phyloP scores from a whole-genome alignment of 2,329 filamentous ascomycete species.

The Diplodia scrobiculata region DNA sequence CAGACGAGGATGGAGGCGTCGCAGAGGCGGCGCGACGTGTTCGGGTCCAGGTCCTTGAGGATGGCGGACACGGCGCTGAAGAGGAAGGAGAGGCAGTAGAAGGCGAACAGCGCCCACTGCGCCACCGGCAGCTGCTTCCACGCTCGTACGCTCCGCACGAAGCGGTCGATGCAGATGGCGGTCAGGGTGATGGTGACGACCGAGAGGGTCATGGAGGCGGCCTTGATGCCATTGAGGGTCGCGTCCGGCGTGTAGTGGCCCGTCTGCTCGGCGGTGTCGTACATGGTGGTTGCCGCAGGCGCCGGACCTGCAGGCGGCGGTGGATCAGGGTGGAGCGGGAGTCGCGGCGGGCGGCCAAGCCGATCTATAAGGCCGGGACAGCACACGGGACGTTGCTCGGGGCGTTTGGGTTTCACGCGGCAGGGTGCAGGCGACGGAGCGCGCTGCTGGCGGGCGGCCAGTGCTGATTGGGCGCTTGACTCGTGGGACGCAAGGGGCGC shows the following conservation, averaged over 20 bases:
- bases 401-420: slow-evolving; percentile 1
- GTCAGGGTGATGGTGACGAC: slow-evolving; percentile 17
- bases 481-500: slow-evolving; percentile 13
- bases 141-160: slow-evolving; percentile 11
- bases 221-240: slow-evolving; percentile 14
- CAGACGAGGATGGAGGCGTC: slow-evolving; percentile 27
- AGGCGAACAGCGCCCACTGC: not conserved
- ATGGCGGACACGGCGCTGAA: slow-evolving; percentile 19
- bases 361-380: not conserved
- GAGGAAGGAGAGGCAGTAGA: slow-evolving; percentile 12
- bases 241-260: not conserved
- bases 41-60: slow-evolving; percentile 12
- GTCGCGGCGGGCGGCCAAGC: slow-evolving; percentile 1
- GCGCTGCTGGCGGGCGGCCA: not conserved
- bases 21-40: not conserved
- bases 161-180: slow-evolving; percentile 13
- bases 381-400: not conserved
- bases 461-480: not conserved
- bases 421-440: not conserved
- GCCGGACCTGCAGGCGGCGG: slow-evolving; percentile 11
- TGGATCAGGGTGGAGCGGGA: slow-evolving; percentile 7
- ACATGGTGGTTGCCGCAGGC: slow-evolving; percentile 5
- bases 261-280: not conserved
- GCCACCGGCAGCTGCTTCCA: slow-evolving; percentile 1
- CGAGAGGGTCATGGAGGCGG: slow-evolving; percentile 15